A percentile compares a stretch with the other conserved stretches of the same genome.
These are phyloP conservation scores for Elsinoe fawcettii DNA, from an alignment of 2,329 filamentous ascomycete genomes.

Conservation along the genomic window DNA sequence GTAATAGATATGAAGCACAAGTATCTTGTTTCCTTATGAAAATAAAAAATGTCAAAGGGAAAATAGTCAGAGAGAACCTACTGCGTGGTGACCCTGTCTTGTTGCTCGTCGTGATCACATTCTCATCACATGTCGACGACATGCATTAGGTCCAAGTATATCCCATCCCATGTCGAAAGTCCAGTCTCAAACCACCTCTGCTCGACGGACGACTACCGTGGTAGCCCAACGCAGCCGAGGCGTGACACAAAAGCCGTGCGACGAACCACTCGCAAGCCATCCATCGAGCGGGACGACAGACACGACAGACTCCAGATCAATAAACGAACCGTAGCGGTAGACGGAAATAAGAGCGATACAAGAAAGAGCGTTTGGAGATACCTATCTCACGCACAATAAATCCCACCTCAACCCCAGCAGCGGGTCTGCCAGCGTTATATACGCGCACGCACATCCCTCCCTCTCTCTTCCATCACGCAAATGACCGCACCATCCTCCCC, in stretches of 20 bases:
- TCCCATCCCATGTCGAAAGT: background rate
- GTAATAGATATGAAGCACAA: conserved; percentile 1
- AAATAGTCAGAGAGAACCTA: background rate
- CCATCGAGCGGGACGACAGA: too few species aligned
- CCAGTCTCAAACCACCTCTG: background rate
- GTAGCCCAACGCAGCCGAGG: background rate
- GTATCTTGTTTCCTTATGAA: background rate
- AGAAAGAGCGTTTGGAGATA: too few species aligned
- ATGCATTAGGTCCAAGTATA: background rate
- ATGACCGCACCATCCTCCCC: background rate
- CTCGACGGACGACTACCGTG: background rate
- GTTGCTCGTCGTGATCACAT: background rate
- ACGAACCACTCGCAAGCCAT: background rate
- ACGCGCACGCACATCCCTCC: background rate
- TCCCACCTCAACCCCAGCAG: too few species aligned
- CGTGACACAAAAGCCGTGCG: background rate
- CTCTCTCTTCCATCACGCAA: background rate
- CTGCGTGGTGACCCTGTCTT: background rate
- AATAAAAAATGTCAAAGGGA: background rate
- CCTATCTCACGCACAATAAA: too few species aligned
- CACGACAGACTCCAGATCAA: too few species aligned
- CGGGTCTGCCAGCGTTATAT: too few species aligned
- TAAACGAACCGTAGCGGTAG: too few species aligned
- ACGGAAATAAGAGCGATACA: too few species aligned
- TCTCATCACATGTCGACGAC: background rate